Conservation (phyloP, 108 stramenopile species). For the Ochromonas danica region DNA sequence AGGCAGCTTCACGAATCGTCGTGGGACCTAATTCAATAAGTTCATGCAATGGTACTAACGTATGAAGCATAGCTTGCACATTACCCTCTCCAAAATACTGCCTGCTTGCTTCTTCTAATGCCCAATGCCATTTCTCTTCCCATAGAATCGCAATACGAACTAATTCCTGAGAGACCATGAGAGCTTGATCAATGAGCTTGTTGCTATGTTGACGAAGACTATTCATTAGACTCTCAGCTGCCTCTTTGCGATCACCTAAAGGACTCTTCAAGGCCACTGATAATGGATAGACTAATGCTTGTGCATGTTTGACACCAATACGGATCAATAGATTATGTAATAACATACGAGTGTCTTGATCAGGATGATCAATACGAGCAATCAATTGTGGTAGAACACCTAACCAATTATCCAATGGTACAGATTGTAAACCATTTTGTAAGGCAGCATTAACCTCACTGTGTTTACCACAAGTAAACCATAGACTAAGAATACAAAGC, state of each 20-base stretch:
- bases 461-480: slow-evolving; percentile 85
- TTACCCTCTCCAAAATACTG: slow-evolving; percentile 91
- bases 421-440: slow-evolving; percentile 67
- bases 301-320: slow-evolving; percentile 80
- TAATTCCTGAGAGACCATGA: slow-evolving; percentile 88
- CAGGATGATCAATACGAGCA: slow-evolving; percentile 89
- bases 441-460: slow-evolving; percentile 51
- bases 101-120: slow-evolving; percentile 86
- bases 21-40: slow-evolving; percentile 71
- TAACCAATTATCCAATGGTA: slow-evolving; percentile 89
- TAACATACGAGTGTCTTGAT: slow-evolving; percentile 67
- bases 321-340: slow-evolving; percentile 80
- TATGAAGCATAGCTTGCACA: slow-evolving; percentile 82
- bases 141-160: slow-evolving; percentile 98
- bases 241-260: slow-evolving; percentile 72
- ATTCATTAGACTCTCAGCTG: slow-evolving; percentile 84
- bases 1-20: slow-evolving; percentile 74
- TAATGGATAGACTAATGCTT: slow-evolving; percentile 96
- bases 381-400: slow-evolving; percentile 96
- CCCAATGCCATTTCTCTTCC: slow-evolving; percentile 97
- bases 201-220: slow-evolving; percentile 74
- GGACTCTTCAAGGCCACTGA: slow-evolving; percentile 88
- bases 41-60: slow-evolving; percentile 75
- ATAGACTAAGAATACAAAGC: slow-evolving; percentile 87
- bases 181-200: slow-evolving; percentile 81